Evolutionary conservation across 1,284 basidiomycete species (phyloP).

Genomic region (Rhizoctonia solani): DNA sequence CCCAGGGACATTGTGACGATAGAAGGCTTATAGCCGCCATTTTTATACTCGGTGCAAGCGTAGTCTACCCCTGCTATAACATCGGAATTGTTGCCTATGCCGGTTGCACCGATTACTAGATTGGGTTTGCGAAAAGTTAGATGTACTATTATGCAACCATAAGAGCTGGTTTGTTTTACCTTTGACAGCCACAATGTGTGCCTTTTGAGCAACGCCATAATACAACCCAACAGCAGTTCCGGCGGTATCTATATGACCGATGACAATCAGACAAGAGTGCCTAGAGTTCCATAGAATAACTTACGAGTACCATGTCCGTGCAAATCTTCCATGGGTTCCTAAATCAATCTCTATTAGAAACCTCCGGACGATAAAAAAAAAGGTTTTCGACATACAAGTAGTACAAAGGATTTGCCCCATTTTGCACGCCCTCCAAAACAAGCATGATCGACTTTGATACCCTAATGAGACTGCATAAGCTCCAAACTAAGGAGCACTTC

Average conservation of each 20-base stretch:
- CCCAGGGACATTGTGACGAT: conserved; percentile 36
- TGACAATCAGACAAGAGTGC: not conserved
- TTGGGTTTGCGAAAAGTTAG: conserved; percentile 43
- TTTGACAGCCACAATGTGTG: not conserved
- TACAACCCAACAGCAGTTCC: not conserved
- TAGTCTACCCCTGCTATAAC: not conserved
- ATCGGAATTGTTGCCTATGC: not conserved
- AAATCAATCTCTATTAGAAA: not conserved
- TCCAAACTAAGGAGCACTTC: not conserved
- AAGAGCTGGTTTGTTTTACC: conserved; percentile 3
- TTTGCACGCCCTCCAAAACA: conserved; percentile 27
- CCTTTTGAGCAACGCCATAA: not conserved
- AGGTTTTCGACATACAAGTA: too few relatives aligned
- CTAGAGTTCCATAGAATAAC: not conserved
- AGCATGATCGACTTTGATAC: not conserved
- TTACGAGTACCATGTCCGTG: conserved; percentile 38
- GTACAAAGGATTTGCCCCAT: conserved; percentile 17
- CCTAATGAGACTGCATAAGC: not conserved
- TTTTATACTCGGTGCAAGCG: not conserved
- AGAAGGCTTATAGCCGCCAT: not conserved
- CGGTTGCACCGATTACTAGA: conserved; percentile 32
- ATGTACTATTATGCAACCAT: not conserved
- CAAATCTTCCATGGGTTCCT: conserved; percentile 3
- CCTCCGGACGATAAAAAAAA: not conserved
- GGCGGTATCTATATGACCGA: conserved; percentile 26